These are phyloP conservation scores for Tolypocladium sp. DNA, from an alignment of 2,329 filamentous ascomycete species.

Conservation along the genomic window DNA sequence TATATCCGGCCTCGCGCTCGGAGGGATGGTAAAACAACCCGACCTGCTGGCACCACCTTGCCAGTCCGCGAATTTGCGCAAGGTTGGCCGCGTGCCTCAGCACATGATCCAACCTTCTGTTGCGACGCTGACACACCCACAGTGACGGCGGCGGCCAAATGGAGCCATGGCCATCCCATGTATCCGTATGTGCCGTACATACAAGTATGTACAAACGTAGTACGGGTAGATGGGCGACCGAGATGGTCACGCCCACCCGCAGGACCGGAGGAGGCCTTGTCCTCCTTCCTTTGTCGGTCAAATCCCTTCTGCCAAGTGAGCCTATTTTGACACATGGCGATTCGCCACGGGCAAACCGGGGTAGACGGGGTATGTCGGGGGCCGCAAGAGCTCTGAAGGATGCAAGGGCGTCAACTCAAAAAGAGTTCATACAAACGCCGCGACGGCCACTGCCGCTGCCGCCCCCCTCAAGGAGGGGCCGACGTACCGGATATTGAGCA, in stretches of 20 bases:
- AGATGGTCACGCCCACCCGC: not conserved
- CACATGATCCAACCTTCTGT: not conserved
- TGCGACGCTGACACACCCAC: not conserved
- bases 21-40: not conserved
- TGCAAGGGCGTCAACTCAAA: not conserved
- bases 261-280: too few species aligned
- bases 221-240: not conserved
- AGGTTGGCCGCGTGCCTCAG: not conserved
- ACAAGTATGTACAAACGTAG: not conserved
- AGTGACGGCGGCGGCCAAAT: not conserved
- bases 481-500: not conserved
- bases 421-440: not conserved
- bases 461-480: not conserved
- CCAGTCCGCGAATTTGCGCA: not conserved
- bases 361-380: not conserved
- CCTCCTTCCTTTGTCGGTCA: conserved; percentile 1
- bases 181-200: not conserved
- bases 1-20: not conserved
- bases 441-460: not conserved
- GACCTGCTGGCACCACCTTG: not conserved
- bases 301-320: not conserved
- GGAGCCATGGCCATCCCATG: not conserved
- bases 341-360: not conserved
- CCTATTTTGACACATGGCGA: not conserved
- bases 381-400: not conserved